Conservation (phyloP, 2,329 filamentous ascomycete genomes). For the Pseudocercospora pini-densiflorae region DNA sequence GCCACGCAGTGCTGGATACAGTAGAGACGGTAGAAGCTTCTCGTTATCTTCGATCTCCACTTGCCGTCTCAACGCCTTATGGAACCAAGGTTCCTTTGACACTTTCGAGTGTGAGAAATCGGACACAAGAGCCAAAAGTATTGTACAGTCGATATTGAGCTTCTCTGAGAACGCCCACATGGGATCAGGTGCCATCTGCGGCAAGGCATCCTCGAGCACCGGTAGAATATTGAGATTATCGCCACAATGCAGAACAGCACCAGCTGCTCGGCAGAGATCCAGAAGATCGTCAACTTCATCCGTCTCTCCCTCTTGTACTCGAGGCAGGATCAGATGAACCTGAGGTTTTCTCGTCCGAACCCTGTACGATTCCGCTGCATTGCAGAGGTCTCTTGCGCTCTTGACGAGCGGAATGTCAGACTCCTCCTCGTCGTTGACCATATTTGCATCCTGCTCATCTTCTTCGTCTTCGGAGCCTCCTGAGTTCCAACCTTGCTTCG, state of each 20-base stretch:
- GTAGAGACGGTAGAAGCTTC: slow-evolving; percentile 62
- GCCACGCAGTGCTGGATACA: slow-evolving; percentile 65
- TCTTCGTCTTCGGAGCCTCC: slow-evolving; percentile 54
- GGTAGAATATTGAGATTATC: slow-evolving; percentile 30
- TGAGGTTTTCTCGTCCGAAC: slow-evolving; percentile 64
- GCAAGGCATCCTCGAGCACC: slow-evolving; percentile 33
- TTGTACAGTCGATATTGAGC: slow-evolving; percentile 69
- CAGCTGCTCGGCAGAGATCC: slow-evolving; percentile 58
- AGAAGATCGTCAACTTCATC: slow-evolving; percentile 63
- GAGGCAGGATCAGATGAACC: slow-evolving; percentile 65
- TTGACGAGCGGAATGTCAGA: slow-evolving; percentile 62
- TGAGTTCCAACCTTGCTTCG: slow-evolving; percentile 68
- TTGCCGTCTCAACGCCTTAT: slow-evolving; percentile 65
- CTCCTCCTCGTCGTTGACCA: slow-evolving; percentile 52
- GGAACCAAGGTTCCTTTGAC: slow-evolving; percentile 57
- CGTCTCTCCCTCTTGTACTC: slow-evolving; percentile 56
- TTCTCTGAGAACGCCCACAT: slow-evolving; percentile 45
- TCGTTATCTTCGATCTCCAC: slow-evolving; percentile 67
- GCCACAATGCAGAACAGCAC: slow-evolving; percentile 44
- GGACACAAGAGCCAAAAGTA: slow-evolving; percentile 73
- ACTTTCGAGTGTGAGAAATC: slow-evolving; percentile 68
- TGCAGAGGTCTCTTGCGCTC: slow-evolving; percentile 61
- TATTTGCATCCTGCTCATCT: slow-evolving; percentile 35
- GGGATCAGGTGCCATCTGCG: slow-evolving; percentile 45
- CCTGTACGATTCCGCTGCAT: slow-evolving; percentile 60